A percentile compares a stretch with the other conserved stretches of the same genome.
Conservation (phyloP, 1,284 basidiomycete genomes). For the Papiliotrema terrestris region DNA sequence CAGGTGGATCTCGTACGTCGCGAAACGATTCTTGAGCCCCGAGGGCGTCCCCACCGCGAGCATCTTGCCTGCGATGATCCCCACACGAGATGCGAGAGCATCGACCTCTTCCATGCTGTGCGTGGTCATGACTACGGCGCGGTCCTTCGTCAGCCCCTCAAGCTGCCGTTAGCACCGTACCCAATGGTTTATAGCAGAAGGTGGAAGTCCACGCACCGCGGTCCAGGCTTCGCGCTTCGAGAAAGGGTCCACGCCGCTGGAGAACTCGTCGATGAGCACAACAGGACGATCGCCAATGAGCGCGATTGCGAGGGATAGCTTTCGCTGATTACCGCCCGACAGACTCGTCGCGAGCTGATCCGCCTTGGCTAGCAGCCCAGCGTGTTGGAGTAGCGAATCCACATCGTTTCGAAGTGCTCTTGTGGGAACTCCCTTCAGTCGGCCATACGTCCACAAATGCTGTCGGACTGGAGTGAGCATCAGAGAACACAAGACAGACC, state of each 20-base stretch:
- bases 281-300: slow-evolving; percentile 75
- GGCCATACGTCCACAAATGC: slow-evolving; percentile 56
- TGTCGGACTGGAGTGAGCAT: slow-evolving; percentile 55
- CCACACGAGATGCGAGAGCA: slow-evolving; percentile 67
- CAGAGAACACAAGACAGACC: not conserved
- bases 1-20: slow-evolving; percentile 74
- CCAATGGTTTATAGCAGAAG: not conserved
- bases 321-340: slow-evolving; percentile 75
- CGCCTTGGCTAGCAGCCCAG: slow-evolving; percentile 61
- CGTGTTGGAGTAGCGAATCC: slow-evolving; percentile 58
- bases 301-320: slow-evolving; percentile 71
- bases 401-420: slow-evolving; percentile 58
- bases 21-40: slow-evolving; percentile 62
- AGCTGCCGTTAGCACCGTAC: slow-evolving; percentile 42
- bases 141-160: slow-evolving; percentile 55
- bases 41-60: slow-evolving; percentile 67
- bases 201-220: slow-evolving; percentile 54
- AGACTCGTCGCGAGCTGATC: slow-evolving; percentile 67
- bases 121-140: slow-evolving; percentile 48
- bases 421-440: slow-evolving; percentile 59
- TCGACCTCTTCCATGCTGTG: slow-evolving; percentile 83
- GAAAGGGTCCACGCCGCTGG: slow-evolving; percentile 74
- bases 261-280: slow-evolving; percentile 76
- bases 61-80: slow-evolving; percentile 65
- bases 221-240: slow-evolving; percentile 80